Evolutionary conservation across 805 yeast genomes (phyloP), one percentile per base, ranked within the genome.

Genomic region (Saccharomycopsis olivae): DNA sequence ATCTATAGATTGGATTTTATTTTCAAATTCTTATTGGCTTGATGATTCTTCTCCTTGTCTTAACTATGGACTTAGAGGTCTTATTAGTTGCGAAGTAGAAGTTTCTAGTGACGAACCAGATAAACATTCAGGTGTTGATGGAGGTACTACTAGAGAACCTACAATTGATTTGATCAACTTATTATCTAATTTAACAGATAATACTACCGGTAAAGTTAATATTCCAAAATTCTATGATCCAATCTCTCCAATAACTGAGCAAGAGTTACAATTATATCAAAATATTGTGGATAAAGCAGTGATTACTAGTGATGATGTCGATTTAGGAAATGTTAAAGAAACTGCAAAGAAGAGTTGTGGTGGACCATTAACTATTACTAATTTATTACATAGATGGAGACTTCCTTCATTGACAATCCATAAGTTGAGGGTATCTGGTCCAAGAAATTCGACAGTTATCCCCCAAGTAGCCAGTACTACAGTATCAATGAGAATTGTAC

Each of bases 91-190:
- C 1, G 66, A 76, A n/a, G 71, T 92, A 2, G 74, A 73, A 27
- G 67, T 92, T 9, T 63, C 65, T 42, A 75, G 87, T 38, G 88
- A 78, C 48, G 69, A 69, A 44, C 94, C 94, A 1, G 96, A 92
- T 57, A 65, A 94, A 43, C 98, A 92, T 55, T 85, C 96, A 0
- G 98, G 98, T 47, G 92, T 92, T 8, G 94, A 87, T 60, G 98
- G 98, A 38, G 97, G 97, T 44, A 78, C 81, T 6, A 72, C 75
- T 46, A 69, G 81, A 42, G 98, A 89, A 51, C 96, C 98, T 2
- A 78, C 94, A 0, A 73, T 84, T 62, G 97, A 89, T 54, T 59
- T 89, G 57, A 69, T 88, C 30, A 80, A 78, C 39, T 53, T 89
- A 14, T 60, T 88, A 17, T 71, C 89, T 2, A 70, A 73, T 38